A percentile compares a stretch with the other conserved stretches of the same genome.
phyloP scores from a whole-genome alignment of 805 yeast species.

The Hanseniaspora nectarophila region DNA sequence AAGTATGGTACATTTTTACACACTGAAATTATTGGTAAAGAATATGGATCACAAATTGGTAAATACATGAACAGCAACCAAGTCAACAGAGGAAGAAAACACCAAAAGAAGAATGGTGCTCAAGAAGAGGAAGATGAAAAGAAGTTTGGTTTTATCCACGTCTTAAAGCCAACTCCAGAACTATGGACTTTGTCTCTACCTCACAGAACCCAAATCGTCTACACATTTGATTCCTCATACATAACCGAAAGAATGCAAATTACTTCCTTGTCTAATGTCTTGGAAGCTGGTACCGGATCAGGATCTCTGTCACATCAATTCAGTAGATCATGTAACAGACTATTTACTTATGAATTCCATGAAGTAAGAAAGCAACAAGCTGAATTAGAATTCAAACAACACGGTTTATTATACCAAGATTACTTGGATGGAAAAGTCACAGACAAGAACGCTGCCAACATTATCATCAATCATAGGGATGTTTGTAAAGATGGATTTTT shows the following conservation, averaged over 20 bases:
- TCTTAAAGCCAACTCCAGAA: conserved; percentile 87
- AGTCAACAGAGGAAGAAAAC: conserved; percentile 11
- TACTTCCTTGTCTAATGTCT: conserved; percentile 60
- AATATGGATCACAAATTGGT: conserved; percentile 76
- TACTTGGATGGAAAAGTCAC: conserved; percentile 10
- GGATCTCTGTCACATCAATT: conserved; percentile 91
- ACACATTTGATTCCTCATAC: conserved; percentile 88
- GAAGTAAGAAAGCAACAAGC: conserved; percentile 76
- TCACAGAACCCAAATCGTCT: conserved; percentile 94
- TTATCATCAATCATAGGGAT: conserved; percentile 76
- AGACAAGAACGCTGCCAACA: conserved; percentile 29
- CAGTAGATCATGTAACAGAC: conserved; percentile 67
- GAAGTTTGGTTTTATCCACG: conserved; percentile 65
- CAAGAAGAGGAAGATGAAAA: conserved; percentile 8
- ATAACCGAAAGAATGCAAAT: conserved; percentile 73
- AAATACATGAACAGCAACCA: conserved; percentile 45
- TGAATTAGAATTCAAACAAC: conserved; percentile 57
- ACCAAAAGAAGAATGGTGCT: conserved; percentile 5
- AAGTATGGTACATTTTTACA: conserved; percentile 87
- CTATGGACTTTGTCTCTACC: conserved; percentile 93
- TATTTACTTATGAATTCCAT: conserved; percentile 87
- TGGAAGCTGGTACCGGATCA: conserved; percentile 97
- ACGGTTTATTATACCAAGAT: conserved; percentile 37
- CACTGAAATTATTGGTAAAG: conserved; percentile 62
- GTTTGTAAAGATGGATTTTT: conserved; percentile 82